Conservation (phyloP, 352 stramenopile genomes). For the Phytophthora citrophthora region DNA sequence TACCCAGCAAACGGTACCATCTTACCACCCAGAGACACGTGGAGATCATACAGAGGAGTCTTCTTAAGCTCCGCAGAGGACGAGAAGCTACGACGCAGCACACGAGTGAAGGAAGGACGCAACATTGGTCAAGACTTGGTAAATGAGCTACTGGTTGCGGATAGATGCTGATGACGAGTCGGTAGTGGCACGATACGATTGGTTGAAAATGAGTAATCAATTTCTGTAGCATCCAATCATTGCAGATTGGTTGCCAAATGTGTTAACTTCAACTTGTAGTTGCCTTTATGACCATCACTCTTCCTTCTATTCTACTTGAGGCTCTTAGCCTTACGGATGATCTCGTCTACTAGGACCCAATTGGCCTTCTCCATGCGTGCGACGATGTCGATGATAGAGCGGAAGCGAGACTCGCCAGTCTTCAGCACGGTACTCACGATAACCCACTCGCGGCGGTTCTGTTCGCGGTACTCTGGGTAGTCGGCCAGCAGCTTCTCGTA, state of each 20-base stretch:
- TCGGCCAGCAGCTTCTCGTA: slow-evolving; percentile 75
- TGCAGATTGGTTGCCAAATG: too few relatives aligned
- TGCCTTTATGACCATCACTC: slow-evolving; percentile 4
- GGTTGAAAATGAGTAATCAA: too few relatives aligned
- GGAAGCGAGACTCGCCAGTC: slow-evolving; percentile 68
- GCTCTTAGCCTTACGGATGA: slow-evolving; percentile 76
- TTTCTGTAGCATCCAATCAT: too few relatives aligned
- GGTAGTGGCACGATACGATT: too few relatives aligned
- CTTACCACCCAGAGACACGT: slow-evolving; percentile 77
- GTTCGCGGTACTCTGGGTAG: slow-evolving; percentile 74
- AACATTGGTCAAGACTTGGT: slow-evolving; percentile 3
- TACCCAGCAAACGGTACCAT: slow-evolving; percentile 98
- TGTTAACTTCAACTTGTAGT: slow-evolving; percentile 15
- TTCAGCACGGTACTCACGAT: slow-evolving; percentile 71
- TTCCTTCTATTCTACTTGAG: slow-evolving; percentile 38
- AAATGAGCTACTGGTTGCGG: too few relatives aligned
- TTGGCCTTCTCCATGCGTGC: slow-evolving; percentile 66
- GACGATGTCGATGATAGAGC: slow-evolving; percentile 71
- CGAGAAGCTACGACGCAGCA: slow-evolving; percentile 35
- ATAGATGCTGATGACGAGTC: too few relatives aligned
- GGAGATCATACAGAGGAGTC: slow-evolving; percentile 81
- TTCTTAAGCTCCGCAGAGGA: slow-evolving; percentile 66
- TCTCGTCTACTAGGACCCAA: slow-evolving; percentile 68
- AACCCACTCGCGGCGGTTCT: slow-evolving; percentile 81
- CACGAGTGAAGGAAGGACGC: slow-evolving; percentile 11